Base-by-base conservation (phyloP, 2,329 filamentous ascomycete species). In the Phaeosphaeria sp. region DNA sequence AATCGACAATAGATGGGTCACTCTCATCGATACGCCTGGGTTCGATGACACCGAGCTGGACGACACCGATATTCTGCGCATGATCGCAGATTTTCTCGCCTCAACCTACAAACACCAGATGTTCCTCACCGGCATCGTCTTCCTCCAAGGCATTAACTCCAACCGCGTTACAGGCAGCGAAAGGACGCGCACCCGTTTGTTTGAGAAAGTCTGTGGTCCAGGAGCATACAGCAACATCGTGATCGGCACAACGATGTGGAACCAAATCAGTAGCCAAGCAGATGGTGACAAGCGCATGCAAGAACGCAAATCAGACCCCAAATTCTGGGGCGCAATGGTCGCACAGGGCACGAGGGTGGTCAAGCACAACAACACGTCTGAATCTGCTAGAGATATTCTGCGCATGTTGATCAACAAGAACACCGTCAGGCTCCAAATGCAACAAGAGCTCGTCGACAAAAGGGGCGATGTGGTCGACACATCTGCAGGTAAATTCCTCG, bases 21-120 rank as follows among this genome's bases (percentile, higher is more conserved):
- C 62, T 36, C 66, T 80, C 22, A 74, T 82, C 56, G 81, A 83
- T 60, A 83, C 80, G 0, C 81, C 81, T 0, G 81, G 81, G 0
- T 82, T 83, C 59, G 75, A 80, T 33, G 81, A 83, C 54, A 82
- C 77, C 0, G 63, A 71, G 27, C 64, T 76, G 17, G 75, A 72
- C 6, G 81, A 83, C 51, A 72, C 74, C 11, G 80, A 82, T 39
- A 75, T 81, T 1, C 74, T 83, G 1, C 52, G 71, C 33, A 66
- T 77, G 30, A 78, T 83, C 21, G 78, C 79, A 2, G 66, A 68
- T 15, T 81, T 74, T 59, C 72, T 82, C 3, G 66, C 68, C 0
- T 55, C 53, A 0, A 65, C 73, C 0, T 79, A 77, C 54, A 61
- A 54, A n/a, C 27, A 36, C n/a, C 58, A 74, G 15, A 68, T 76